Conservation (phyloP, 2,329 filamentous ascomycete species). For the Triangularia setosa region DNA sequence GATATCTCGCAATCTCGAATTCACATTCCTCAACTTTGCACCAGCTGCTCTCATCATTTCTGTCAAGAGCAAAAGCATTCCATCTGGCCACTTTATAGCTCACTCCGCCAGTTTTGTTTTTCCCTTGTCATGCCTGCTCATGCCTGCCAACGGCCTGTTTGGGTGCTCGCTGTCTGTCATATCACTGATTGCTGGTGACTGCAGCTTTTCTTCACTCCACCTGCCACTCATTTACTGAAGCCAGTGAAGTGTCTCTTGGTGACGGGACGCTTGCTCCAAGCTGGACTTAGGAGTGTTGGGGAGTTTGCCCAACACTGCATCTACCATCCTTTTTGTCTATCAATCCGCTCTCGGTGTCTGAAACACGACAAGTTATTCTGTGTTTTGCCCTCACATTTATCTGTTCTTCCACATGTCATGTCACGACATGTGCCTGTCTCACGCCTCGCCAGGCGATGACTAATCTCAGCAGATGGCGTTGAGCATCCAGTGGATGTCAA, state of each 20-base stretch:
- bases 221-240: background rate
- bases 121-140: background rate
- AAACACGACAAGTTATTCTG: background rate
- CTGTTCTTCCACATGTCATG: background rate
- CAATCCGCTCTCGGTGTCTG: background rate
- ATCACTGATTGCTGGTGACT: background rate
- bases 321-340: background rate
- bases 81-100: conserved; percentile 1
- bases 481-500: background rate
- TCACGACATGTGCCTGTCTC: background rate
- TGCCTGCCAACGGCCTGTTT: background rate
- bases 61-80: background rate
- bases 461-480: background rate
- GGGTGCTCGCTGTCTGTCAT: background rate
- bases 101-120: background rate
- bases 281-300: background rate
- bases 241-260: background rate
- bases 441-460: background rate
- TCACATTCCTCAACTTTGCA: conserved; percentile 1
- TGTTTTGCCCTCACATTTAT: background rate
- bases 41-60: background rate
- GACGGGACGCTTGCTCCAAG: background rate
- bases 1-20: background rate
- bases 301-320: background rate
- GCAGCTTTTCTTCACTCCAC: background rate